Conservation (phyloP, 2,329 filamentous ascomycete species). For the Colletotrichum sp. region DNA sequence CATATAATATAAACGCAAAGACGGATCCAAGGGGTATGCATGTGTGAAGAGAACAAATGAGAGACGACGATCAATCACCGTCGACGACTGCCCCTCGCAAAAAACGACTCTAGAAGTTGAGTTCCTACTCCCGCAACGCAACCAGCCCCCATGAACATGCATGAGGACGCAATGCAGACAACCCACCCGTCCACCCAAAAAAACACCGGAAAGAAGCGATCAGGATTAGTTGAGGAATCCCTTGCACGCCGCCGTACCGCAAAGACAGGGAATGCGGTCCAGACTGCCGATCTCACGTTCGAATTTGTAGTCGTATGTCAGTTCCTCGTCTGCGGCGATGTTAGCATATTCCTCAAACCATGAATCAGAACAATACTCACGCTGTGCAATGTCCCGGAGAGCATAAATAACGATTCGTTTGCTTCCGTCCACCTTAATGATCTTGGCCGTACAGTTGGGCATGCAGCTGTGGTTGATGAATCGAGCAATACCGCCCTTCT, state of each 20-base stretch:
- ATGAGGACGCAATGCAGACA: conserved; percentile 4
- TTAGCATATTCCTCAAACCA: conserved; percentile 23
- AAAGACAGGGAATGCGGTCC: conserved; percentile 96
- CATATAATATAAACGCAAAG: conserved; percentile 22
- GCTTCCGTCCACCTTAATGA: conserved; percentile 97
- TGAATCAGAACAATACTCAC: conserved; percentile 60
- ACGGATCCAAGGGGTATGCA: conserved; percentile 21
- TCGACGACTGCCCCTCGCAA: not conserved
- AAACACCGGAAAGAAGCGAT: conserved; percentile 13
- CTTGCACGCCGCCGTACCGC: conserved; percentile 95
- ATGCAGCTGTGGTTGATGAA: conserved; percentile 99
- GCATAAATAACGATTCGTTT: conserved; percentile 99
- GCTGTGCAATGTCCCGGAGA: conserved; percentile 89
- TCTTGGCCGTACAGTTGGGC: conserved; percentile 98
- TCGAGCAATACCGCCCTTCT: conserved; percentile 95
- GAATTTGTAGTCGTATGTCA: conserved; percentile 99
- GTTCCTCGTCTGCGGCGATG: conserved; percentile 80
- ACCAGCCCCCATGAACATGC: not conserved
- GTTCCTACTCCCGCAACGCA: conserved; percentile 12
- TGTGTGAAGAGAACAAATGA: conserved; percentile 17
- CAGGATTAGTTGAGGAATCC: conserved; percentile 87
- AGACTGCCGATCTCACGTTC: conserved; percentile 94
- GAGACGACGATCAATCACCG: not conserved
- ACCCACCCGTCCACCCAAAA: not conserved
- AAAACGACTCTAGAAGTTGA: conserved; percentile 5